Percentiles rank a stretch among this genome's conserved stretches.
Evolutionary conservation across 2,329 filamentous ascomycete genomes (phyloP).

Genomic region (Apiospora rasikravindrae): DNA sequence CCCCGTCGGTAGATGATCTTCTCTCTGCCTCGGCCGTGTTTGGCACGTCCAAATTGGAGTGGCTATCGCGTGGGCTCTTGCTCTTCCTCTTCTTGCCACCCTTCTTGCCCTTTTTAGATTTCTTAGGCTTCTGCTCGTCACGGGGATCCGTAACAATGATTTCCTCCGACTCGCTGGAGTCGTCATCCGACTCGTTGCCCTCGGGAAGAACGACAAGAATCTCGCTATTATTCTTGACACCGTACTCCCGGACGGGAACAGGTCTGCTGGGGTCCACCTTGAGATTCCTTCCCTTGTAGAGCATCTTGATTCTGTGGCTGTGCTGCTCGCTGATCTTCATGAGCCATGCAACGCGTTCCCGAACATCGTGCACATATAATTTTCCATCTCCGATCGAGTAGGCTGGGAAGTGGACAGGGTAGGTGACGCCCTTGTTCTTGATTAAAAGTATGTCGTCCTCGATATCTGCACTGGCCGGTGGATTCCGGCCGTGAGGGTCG

Average conservation of each 20-base stretch:
- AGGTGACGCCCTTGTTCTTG: conserved; percentile 69
- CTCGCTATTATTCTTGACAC: conserved; percentile 67
- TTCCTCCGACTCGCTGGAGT: conserved; percentile 47
- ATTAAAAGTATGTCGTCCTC: conserved; percentile 76
- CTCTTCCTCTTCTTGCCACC: conserved; percentile 42
- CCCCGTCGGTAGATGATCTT: conserved; percentile 39
- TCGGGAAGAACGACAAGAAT: conserved; percentile 64
- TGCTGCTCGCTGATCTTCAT: conserved; percentile 64
- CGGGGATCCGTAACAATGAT: conserved; percentile 50
- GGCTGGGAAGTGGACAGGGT: conserved; percentile 74
- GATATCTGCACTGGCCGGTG: conserved; percentile 40
- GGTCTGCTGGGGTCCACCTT: conserved; percentile 59
- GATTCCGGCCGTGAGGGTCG: conserved; percentile 42
- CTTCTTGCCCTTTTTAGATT: conserved; percentile 46
- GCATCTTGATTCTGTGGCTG: conserved; percentile 64
- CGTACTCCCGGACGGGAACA: conserved; percentile 61
- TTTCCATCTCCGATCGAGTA: conserved; percentile 78
- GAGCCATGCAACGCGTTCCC: conserved; percentile 69
- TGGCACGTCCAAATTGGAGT: conserved; percentile 45
- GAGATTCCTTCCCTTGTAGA: conserved; percentile 75
- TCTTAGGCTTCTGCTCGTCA: conserved; percentile 45
- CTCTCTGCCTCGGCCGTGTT: conserved; percentile 41
- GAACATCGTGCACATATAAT: conserved; percentile 68
- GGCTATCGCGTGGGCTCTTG: conserved; percentile 50
- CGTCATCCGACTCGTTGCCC: conserved; percentile 46